Percentiles rank a stretch among this genome's conserved stretches.
phyloP scores from a whole-genome alignment of 768 basidiomycete genomes.

The Lactarius trivialis region DNA sequence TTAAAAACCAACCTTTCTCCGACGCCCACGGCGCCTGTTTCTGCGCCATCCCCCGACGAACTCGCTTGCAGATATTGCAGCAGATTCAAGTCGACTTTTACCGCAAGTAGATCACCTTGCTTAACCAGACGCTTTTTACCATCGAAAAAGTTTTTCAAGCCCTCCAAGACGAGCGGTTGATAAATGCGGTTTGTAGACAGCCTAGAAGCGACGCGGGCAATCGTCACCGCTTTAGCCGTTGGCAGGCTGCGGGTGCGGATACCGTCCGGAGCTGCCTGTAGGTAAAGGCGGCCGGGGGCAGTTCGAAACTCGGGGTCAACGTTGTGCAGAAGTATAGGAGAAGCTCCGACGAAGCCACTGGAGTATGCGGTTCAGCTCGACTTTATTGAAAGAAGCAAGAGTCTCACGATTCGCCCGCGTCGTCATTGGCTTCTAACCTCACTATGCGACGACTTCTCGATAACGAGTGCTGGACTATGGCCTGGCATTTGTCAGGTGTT shows the following conservation, averaged over 20 bases:
- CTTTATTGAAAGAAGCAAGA: not conserved
- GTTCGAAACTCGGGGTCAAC: constrained; percentile 30
- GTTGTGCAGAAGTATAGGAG: constrained; percentile 52
- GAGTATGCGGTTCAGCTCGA: not conserved
- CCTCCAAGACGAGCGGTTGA: constrained; percentile 53
- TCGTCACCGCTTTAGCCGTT: constrained; percentile 57
- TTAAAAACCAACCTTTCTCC: not conserved
- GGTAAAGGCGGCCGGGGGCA: constrained; percentile 27
- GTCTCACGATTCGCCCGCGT: constrained; percentile 33
- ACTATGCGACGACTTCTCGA: constrained; percentile 42
- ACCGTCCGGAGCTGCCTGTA: constrained; percentile 57
- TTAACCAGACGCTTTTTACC: constrained; percentile 51
- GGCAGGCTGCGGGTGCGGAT: constrained; percentile 55
- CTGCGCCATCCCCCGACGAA: not conserved
- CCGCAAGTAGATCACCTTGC: constrained; percentile 64
- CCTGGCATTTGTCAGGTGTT: constrained; percentile 35
- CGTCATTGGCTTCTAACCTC: constrained; percentile 49
- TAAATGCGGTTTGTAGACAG: constrained; percentile 57
- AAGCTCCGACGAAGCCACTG: constrained; percentile 38
- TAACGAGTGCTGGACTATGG: constrained; percentile 33
- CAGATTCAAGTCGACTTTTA: constrained; percentile 53
- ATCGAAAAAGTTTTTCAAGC: constrained; percentile 60
- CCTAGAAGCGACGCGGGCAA: constrained; percentile 78
- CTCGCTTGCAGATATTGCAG: constrained; percentile 21
- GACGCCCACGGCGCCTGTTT: constrained; percentile 5